These are phyloP conservation scores for Chrysochromulina parva DNA, from an alignment of 78 protist genomes.

Conservation along the genomic window DNA sequence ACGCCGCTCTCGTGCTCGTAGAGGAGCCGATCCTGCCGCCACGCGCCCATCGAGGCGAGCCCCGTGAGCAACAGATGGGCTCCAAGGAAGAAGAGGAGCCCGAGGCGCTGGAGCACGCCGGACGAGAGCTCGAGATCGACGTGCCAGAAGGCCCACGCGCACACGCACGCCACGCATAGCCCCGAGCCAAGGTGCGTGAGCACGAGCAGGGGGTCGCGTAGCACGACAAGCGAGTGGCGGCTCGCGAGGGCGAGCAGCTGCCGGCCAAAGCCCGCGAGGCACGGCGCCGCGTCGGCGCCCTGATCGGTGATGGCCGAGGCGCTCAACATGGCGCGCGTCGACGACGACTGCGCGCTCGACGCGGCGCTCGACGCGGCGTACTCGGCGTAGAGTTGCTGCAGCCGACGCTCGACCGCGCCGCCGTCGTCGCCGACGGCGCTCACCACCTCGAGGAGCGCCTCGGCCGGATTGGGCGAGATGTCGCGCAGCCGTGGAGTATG, in stretches of 20 bases:
- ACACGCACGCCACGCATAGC: neutral
- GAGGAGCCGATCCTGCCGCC: slow-evolving; percentile 15
- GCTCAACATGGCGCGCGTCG: too few relatives aligned
- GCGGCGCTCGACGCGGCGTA: too few relatives aligned
- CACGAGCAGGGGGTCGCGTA: slow-evolving; percentile 9
- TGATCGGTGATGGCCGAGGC: neutral
- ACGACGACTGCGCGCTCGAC: too few relatives aligned
- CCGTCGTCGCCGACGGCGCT: too few relatives aligned
- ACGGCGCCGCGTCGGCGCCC: neutral
- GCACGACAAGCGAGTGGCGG: neutral
- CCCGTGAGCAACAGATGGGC: neutral
- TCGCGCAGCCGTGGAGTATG: neutral
- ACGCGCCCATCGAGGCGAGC: neutral
- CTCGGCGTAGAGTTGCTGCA: too few relatives aligned
- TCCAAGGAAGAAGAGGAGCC: neutral
- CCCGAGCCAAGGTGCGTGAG: neutral
- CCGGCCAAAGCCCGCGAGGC: neutral
- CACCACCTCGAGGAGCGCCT: slow-evolving; percentile 13
- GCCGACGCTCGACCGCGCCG: too few relatives aligned
- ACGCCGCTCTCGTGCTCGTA: neutral
- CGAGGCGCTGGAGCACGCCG: neutral
- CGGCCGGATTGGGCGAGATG: neutral
- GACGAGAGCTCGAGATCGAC: neutral
- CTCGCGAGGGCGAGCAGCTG: neutral
- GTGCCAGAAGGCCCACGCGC: neutral